Percentiles rank a stretch among this genome's conserved stretches.
phyloP scores from a whole-genome alignment of 2,329 filamentous ascomycete species.

The Trichocomaceae sp. region DNA sequence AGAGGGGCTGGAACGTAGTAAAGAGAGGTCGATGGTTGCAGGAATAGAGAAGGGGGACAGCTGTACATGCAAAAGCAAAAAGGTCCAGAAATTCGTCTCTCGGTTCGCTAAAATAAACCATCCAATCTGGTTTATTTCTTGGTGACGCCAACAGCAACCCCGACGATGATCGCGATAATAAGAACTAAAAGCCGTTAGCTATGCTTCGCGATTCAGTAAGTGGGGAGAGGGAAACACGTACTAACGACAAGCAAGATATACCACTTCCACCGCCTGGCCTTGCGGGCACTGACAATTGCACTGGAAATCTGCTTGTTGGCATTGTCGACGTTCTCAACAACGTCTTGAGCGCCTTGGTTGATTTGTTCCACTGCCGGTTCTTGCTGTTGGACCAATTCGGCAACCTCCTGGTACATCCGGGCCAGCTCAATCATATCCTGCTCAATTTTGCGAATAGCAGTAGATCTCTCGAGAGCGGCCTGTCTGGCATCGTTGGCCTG shows the following conservation, averaged over 20 bases:
- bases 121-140: constrained; percentile 21
- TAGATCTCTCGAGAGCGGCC: constrained; percentile 73
- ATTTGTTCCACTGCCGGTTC: constrained; percentile 74
- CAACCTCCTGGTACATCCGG: constrained; percentile 83
- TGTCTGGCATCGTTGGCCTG: constrained; percentile 71
- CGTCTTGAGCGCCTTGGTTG: constrained; percentile 79
- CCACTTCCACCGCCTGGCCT: constrained; percentile 91
- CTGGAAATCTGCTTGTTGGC: constrained; percentile 75
- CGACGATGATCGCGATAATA: constrained; percentile 49
- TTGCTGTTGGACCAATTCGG: constrained; percentile 78
- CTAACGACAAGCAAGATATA: constrained; percentile 70
- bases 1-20: not conserved
- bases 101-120: not conserved
- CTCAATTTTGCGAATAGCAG: constrained; percentile 87
- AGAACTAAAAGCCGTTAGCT: constrained; percentile 37
- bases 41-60: not conserved
- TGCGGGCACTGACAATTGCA: constrained; percentile 75
- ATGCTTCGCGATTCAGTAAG: not conserved
- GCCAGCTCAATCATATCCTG: constrained; percentile 79
- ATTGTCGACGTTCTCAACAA: constrained; percentile 74
- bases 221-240: constrained; percentile 35
- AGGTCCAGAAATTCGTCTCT: not conserved
- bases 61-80: constrained; percentile 8
- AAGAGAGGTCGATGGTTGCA: not conserved
- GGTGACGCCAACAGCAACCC: constrained; percentile 45